Evolutionary conservation across 179 eudicot genomes (phyloP), one percentile per base, ranked within the genome.

Genomic region (Spergularia azorica): DNA sequence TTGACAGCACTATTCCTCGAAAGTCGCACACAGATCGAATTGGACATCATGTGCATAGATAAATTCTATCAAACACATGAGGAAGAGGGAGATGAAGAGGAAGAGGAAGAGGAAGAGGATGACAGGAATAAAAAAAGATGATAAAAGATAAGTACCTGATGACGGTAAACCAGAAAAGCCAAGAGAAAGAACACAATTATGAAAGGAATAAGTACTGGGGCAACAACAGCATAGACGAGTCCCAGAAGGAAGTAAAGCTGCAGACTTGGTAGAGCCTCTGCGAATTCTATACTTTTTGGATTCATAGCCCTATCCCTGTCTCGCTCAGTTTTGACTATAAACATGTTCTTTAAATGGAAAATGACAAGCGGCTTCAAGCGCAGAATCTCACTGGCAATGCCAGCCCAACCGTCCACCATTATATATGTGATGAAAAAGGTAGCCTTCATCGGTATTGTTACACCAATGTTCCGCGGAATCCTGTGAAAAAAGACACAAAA

Each of bases 361-460:
- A 95, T 83, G 63, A 93, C 85, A 64, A 95, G 83, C 43, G 97
- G 94, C 85, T 89, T 91, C 84, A 95, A 76, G 46, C 99, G 85
- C 15, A 95, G 83, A 79, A 95, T 95, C 85, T 95, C 99, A 68
- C 94, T 84, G 0, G 99, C 97, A 57, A 93, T 84, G 57, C 97
- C 97, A 56, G 97, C 97, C 99, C 99, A 95, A 20, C 97, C 99
- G 70, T 95, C 97, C 57, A 95, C 89, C 99, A 95, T 95, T 77
- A 93, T 92, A 72, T 93, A 95, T 43, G 98, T 93, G 50, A 95
- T 93, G 82, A 95, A 95, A 87, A 95, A 95, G 46, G 98, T 93
- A 54, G 97, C 99, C 85, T 95, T 95, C 93, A 90, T 91, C 43
- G 99, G 97, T 73, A 95, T 91, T 46, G 99, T 89, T 17, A 95